Evolutionary conservation across 2,329 filamentous ascomycete genomes (phyloP).

Genomic region (Talaromyces piceae): DNA sequence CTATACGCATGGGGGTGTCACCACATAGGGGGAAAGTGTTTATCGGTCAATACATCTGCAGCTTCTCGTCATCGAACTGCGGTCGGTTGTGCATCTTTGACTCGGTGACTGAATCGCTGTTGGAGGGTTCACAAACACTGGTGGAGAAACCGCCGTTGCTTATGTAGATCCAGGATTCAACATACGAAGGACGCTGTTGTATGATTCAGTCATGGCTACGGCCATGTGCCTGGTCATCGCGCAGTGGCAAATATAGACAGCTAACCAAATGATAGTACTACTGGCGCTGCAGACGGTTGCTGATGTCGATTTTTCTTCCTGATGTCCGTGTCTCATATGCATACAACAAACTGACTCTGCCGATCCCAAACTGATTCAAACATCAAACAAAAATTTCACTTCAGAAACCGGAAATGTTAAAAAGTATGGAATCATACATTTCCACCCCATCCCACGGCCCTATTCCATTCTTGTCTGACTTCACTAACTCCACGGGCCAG

Average conservation of each 20-base stretch:
- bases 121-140: neutral
- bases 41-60: neutral
- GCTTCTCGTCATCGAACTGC: neutral
- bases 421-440: conserved; percentile 10
- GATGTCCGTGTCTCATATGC: too few relatives aligned
- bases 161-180: neutral
- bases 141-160: too few relatives aligned
- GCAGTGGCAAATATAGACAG: too few relatives aligned
- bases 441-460: conserved; percentile 20
- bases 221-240: neutral
- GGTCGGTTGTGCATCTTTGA: neutral
- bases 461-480: conserved; percentile 18
- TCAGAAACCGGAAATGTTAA: too few relatives aligned
- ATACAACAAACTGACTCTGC: too few relatives aligned
- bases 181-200: neutral
- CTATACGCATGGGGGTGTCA: neutral
- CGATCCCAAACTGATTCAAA: too few relatives aligned
- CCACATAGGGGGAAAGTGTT: neutral
- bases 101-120: neutral
- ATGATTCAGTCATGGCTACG: neutral
- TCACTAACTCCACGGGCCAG: conserved; percentile 20
- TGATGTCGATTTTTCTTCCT: too few relatives aligned
- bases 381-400: too few relatives aligned
- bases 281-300: too few relatives aligned
- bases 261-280: too few relatives aligned